Conservation (phyloP, 225 moss, liverwort and hornwort species). For the Pleurozium schreberi region DNA sequence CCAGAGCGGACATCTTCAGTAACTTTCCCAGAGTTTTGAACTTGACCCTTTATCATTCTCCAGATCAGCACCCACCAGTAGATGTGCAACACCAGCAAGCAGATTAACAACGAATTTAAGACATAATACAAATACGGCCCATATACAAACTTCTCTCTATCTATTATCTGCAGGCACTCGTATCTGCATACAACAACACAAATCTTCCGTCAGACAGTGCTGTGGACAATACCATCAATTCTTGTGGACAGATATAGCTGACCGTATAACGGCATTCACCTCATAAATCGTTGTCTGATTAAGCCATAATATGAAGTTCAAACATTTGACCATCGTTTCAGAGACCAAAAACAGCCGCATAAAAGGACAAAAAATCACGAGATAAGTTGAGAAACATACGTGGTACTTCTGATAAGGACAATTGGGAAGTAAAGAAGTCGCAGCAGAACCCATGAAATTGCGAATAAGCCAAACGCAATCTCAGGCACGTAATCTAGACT, state of each 20-base stretch:
- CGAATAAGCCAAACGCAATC: conserved; percentile 65
- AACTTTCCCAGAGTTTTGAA: conserved; percentile 43
- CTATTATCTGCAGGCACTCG: conserved; percentile 36
- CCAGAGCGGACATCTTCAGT: conserved; percentile 69
- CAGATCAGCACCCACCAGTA: conserved; percentile 69
- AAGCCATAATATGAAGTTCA: background rate
- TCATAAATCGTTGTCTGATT: background rate
- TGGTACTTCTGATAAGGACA: conserved; percentile 66
- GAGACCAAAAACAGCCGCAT: background rate
- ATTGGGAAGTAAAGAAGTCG: conserved; percentile 75
- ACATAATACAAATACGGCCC: conserved; percentile 30
- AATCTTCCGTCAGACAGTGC: background rate
- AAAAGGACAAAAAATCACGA: background rate
- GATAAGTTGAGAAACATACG: conserved; percentile 22
- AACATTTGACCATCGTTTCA: background rate
- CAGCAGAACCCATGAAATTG: conserved; percentile 78
- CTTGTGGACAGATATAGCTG: background rate
- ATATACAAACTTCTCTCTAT: background rate
- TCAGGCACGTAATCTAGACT: conserved; percentile 61
- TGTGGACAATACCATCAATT: background rate
- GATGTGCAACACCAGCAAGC: conserved; percentile 52
- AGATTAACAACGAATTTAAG: conserved; percentile 50
- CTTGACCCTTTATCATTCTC: conserved; percentile 44
- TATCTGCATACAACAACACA: conserved; percentile 22
- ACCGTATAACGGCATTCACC: background rate